These are phyloP conservation scores for Tribonema minus DNA, from an alignment of 108 stramenopile species.

Conservation along the genomic window DNA sequence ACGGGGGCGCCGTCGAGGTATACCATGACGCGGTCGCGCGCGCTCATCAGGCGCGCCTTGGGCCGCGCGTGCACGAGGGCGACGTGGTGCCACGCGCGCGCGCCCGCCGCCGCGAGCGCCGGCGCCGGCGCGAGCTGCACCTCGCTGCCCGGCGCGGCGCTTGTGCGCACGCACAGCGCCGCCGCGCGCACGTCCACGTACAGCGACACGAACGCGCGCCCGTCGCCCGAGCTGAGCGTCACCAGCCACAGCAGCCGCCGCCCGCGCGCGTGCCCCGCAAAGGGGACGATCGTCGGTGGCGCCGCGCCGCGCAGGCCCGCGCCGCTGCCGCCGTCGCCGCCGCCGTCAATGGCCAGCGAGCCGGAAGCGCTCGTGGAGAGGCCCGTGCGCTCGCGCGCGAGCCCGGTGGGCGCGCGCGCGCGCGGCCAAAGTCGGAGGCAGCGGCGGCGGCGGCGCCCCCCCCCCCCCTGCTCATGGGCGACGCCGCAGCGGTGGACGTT, in stretches of 20 bases:
- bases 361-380: background rate
- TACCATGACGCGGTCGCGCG: constrained; percentile 9
- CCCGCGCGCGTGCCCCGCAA: background rate
- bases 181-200: constrained; percentile 19
- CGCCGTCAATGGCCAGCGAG: background rate
- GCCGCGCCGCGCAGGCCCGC: background rate
- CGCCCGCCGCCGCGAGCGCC: constrained; percentile 14
- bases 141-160: constrained; percentile 1
- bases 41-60: constrained; percentile 26
- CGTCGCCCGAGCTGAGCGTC: constrained; percentile 23
- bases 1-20: constrained; percentile 32
- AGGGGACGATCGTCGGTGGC: background rate
- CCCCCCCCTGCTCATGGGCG: too few relatives aligned
- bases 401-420: too few relatives aligned
- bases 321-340: background rate
- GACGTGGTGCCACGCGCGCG: constrained; percentile 26
- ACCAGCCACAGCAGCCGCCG: constrained; percentile 26
- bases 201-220: constrained; percentile 28
- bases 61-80: constrained; percentile 13
- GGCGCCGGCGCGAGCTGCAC: constrained; percentile 1
- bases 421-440: too few relatives aligned
- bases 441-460: too few relatives aligned
- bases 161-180: constrained; percentile 6
- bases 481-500: too few relatives aligned
- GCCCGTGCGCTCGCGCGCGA: background rate